These are phyloP conservation scores for Dioscorea dumetorum DNA, from an alignment of 106 monocot genomes.

Conservation along the genomic window DNA sequence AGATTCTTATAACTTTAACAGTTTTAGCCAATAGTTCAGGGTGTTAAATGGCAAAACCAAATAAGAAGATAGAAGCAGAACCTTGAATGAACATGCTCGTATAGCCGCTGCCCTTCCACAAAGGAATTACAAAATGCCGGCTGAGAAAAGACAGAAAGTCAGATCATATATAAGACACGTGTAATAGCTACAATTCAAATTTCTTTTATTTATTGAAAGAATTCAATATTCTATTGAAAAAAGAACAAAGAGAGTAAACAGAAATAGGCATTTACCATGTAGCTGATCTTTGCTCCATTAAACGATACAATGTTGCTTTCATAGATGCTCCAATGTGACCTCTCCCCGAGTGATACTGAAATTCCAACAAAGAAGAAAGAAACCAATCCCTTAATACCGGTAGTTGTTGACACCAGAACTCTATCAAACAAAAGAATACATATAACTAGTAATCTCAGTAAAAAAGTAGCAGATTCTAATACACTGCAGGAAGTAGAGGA, in stretches of 20 bases:
- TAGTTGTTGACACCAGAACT: too few relatives aligned
- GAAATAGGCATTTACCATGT: slow-evolving; percentile 40
- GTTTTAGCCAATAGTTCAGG: not conserved
- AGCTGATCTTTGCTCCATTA: slow-evolving; percentile 72
- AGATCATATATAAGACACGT: not conserved
- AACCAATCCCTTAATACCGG: too few relatives aligned
- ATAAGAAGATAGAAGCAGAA: slow-evolving; percentile 10
- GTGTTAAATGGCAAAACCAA: not conserved
- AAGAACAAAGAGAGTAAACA: not conserved
- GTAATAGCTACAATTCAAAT: not conserved
- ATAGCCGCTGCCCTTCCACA: slow-evolving; percentile 85
- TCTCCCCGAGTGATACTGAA: slow-evolving; percentile 94
- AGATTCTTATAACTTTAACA: too few relatives aligned
- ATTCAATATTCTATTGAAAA: not conserved
- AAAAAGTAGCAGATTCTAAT: too few relatives aligned
- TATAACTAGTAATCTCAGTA: too few relatives aligned
- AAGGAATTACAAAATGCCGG: slow-evolving; percentile 87
- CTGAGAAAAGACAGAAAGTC: slow-evolving; percentile 29
- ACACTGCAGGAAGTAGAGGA: too few relatives aligned
- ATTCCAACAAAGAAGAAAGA: not conserved
- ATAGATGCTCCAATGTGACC: slow-evolving; percentile 89
- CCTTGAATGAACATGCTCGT: slow-evolving; percentile 93
- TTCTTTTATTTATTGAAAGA: not conserved
- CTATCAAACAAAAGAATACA: too few relatives aligned
- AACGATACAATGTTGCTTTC: slow-evolving; percentile 65